A percentile compares a stretch with the other conserved stretches of the same genome.
phyloP scores from a whole-genome alignment of 768 basidiomycete genomes.

The Lanmaoa rubissima region DNA sequence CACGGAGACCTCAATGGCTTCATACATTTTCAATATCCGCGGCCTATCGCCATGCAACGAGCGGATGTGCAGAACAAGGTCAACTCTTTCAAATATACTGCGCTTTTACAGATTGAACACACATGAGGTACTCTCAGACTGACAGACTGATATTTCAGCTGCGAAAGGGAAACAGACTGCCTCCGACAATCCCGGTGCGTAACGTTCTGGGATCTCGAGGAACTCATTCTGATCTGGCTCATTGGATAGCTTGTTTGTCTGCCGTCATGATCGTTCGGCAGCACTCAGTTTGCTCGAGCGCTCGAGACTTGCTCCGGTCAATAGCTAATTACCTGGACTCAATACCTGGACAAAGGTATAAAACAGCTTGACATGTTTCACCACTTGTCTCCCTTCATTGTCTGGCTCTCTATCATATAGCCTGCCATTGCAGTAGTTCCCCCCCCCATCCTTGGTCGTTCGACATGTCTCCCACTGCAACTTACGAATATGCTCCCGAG shows the following conservation, averaged over 20 bases:
- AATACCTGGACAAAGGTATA: constrained; percentile 23
- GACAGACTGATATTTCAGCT: not conserved
- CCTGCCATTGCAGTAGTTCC: not conserved
- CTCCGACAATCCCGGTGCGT: not conserved
- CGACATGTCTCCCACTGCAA: constrained; percentile 28
- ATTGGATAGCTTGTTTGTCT: not conserved
- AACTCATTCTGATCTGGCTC: not conserved
- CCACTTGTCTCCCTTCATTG: constrained; percentile 13
- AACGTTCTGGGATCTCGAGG: not conserved
- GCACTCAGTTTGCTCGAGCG: not conserved
- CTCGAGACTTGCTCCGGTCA: not conserved
- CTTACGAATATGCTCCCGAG: constrained; percentile 11
- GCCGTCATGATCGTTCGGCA: constrained; percentile 8
- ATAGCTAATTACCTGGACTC: constrained; percentile 1
- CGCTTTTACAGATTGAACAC: not conserved
- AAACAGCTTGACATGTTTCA: constrained; percentile 24
- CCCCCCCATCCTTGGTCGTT: not conserved
- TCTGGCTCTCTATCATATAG: constrained; percentile 18
- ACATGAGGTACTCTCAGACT: not conserved
- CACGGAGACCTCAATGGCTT: not conserved
- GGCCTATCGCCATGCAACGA: not conserved
- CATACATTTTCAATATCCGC: constrained; percentile 5
- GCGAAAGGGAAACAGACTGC: not conserved
- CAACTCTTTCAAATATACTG: not conserved
- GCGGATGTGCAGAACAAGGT: not conserved